Percentiles rank a stretch among this genome's conserved stretches.
Conservation (phyloP, 2,329 filamentous ascomycete species). For the Fusarium zealandicum region DNA sequence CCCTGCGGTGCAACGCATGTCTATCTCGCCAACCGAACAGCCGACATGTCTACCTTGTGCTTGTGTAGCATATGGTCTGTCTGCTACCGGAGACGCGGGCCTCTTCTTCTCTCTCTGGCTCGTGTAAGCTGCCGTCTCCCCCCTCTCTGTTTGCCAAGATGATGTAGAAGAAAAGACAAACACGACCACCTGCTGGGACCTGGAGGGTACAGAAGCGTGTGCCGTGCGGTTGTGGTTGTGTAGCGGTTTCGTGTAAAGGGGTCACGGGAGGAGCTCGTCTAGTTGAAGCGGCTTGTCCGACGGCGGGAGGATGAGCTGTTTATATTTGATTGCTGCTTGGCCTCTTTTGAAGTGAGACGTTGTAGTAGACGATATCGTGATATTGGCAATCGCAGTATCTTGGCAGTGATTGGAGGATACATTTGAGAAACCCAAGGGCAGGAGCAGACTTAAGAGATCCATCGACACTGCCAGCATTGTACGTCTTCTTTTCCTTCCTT, state of each 20-base stretch:
- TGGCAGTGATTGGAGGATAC: neutral
- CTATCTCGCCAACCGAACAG: neutral
- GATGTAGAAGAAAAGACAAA: constrained; percentile 17
- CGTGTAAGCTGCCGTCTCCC: constrained; percentile 14
- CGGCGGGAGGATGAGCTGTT: neutral
- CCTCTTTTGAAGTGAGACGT: constrained; percentile 15
- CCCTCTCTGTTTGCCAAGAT: constrained; percentile 14
- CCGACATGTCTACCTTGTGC: constrained; percentile 5
- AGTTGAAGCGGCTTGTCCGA: constrained; percentile 13
- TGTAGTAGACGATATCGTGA: constrained; percentile 1
- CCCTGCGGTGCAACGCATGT: neutral
- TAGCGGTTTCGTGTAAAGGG: constrained; percentile 6
- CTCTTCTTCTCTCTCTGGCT: neutral
- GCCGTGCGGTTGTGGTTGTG: constrained; percentile 15
- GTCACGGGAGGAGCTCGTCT: constrained; percentile 15
- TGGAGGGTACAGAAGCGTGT: neutral
- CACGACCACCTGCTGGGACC: neutral
- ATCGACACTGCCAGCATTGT: constrained; percentile 1
- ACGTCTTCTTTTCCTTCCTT: neutral
- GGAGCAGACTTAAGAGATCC: constrained; percentile 5
- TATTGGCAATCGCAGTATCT: too few relatives aligned
- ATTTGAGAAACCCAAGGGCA: neutral
- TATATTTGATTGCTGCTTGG: constrained; percentile 12
- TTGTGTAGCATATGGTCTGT: constrained; percentile 14
- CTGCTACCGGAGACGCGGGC: constrained; percentile 24